Evolutionary conservation across 1,284 basidiomycete genomes (phyloP), one percentile per base, ranked within the genome.

Genomic region (Heterobasidion parviporum): DNA sequence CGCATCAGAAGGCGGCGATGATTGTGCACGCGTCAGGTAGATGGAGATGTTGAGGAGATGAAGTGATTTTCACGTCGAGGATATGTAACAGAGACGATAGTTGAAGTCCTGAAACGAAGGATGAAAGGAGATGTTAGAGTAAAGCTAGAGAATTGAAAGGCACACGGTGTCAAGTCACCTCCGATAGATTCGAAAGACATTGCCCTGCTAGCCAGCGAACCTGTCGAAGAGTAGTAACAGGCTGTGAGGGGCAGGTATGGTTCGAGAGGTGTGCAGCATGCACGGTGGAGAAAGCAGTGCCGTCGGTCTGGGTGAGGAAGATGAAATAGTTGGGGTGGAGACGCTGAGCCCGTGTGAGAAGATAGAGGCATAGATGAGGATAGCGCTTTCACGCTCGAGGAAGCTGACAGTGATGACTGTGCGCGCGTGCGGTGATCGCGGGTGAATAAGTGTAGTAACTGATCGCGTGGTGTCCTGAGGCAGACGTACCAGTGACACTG

Each of bases 351-450:
- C 65, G 65, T 60, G 76, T 70, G 69, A 83, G 85, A 78, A 69
- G 53, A 83, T 76, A 0, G 79, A 79, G 7, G 82, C 80, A 62
- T 85, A 84, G 58, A 84, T 72, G 52, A 85, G 82, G 16, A 79
- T 66, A 0, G 83, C 82, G 56, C 84, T 84, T 65, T 84, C 83
- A 41, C 82, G 75, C 61, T 83, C 79, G 14, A 84, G 69, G 54
- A 83, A 72, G 50, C 82, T 80, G 53, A 81, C 70, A 57, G 78
- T 76, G 9, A 77, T 79, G 52, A 82, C 79, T 78, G 54, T 3
- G 48, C 0, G 38, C 36, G 10, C 12, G 44, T 18, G 18, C 1
- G 18, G 18, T 18, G 18, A 18, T 18, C 18, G 18, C 18, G 18
- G 18, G 18, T 18, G 18, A 2, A 18, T 18, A 2, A 18, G 18